Evolutionary conservation across 768 basidiomycete genomes (phyloP).

Genomic region (Lentinus brumalis): DNA sequence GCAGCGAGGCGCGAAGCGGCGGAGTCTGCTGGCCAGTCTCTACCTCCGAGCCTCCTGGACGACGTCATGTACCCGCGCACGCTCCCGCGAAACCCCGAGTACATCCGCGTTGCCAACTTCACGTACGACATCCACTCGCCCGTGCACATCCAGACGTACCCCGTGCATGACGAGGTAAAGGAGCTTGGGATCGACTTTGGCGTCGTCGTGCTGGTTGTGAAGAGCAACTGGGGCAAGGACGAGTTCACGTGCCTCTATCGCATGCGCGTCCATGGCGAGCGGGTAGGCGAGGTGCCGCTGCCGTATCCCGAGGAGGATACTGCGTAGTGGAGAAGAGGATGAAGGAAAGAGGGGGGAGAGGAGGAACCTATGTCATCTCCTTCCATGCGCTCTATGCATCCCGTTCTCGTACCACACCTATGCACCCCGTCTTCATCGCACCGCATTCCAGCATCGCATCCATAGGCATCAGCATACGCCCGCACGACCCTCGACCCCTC

Average conservation of each 20-base stretch:
- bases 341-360: background rate
- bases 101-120: conserved; percentile 48
- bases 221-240: conserved; percentile 84
- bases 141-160: conserved; percentile 51
- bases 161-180: conserved; percentile 54
- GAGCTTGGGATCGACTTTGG: conserved; percentile 82
- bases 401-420: background rate
- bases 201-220: conserved; percentile 75
- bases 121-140: conserved; percentile 47
- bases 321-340: conserved; percentile 1
- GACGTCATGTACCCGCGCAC: conserved; percentile 29
- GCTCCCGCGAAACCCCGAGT: conserved; percentile 31
- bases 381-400: conserved; percentile 1
- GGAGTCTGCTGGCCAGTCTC: conserved; percentile 11
- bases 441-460: background rate
- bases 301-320: conserved; percentile 31
- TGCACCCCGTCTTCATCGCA: background rate
- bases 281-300: conserved; percentile 43
- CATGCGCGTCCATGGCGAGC: conserved; percentile 75
- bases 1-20: conserved; percentile 29
- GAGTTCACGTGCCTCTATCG: conserved; percentile 91
- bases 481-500: background rate
- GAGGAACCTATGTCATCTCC: conserved; percentile 3
- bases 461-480: background rate
- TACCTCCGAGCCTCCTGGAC: conserved; percentile 13